These are phyloP conservation scores for Blastocystis sp. DNA, from an alignment of 352 stramenopile species.

Conservation along the genomic window DNA sequence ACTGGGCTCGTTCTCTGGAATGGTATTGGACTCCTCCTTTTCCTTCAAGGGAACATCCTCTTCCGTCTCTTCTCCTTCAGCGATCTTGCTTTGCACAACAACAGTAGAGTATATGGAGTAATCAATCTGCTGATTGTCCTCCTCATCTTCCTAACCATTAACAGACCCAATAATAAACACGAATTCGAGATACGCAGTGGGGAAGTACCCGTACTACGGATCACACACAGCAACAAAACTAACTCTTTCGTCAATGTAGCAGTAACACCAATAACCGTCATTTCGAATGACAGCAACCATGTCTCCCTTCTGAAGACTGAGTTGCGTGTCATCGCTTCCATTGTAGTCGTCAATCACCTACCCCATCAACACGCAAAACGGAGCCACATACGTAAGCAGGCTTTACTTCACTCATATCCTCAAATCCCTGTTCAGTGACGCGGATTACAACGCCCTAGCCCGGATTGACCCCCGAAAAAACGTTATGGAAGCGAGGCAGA, in stretches of 20 bases:
- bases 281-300: background rate
- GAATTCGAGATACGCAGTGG: slow-evolving; percentile 47
- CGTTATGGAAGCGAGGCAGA: too few relatives aligned
- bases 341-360: slow-evolving; percentile 51
- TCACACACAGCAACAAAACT: background rate
- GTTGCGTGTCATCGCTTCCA: background rate
- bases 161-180: background rate
- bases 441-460: background rate
- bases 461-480: background rate
- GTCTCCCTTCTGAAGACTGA: slow-evolving; percentile 17
- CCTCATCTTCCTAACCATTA: slow-evolving; percentile 27
- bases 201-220: slow-evolving; percentile 46
- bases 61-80: background rate
- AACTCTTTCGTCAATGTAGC: background rate
- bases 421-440: background rate
- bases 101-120: too few relatives aligned
- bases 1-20: background rate
- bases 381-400: background rate
- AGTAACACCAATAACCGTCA: slow-evolving; percentile 41
- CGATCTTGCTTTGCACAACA: background rate
- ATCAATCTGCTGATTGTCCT: background rate
- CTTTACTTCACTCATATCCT: background rate
- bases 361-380: background rate
- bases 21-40: too few relatives aligned
- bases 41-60: background rate